Evolutionary conservation across 495 filamentous ascomycete genomes (phyloP).

Genomic region (Xylaria venustula): DNA sequence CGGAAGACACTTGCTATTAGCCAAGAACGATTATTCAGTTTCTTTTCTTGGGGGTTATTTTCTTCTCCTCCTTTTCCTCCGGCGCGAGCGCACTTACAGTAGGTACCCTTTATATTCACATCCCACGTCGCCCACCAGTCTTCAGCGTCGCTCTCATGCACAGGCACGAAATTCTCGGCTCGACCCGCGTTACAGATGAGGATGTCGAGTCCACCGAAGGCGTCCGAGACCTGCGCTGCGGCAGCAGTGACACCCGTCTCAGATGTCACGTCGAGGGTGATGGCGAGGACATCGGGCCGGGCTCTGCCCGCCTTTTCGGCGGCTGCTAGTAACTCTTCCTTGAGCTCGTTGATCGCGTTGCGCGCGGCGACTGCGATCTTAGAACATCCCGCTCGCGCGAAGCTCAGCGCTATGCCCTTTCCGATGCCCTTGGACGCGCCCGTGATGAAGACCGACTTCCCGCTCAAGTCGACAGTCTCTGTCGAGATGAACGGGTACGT

Average conservation of each 20-base stretch:
- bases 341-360: constrained; percentile 26
- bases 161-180: neutral
- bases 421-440: constrained; percentile 68
- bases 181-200: constrained; percentile 12
- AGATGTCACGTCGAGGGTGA: constrained; percentile 21
- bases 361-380: constrained; percentile 38
- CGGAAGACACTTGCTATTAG: too few relatives aligned
- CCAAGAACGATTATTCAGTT: constrained; percentile 2
- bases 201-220: constrained; percentile 7
- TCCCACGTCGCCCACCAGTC: constrained; percentile 11
- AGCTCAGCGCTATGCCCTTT: constrained; percentile 50
- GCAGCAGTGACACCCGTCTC: neutral
- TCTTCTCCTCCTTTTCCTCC: neutral
- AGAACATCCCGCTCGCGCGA: constrained; percentile 41
- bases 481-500: constrained; percentile 30
- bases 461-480: constrained; percentile 33
- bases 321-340: constrained; percentile 25
- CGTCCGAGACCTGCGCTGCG: neutral
- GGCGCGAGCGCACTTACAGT: constrained; percentile 27
- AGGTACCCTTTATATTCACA: constrained; percentile 14
- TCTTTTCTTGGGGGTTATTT: neutral
- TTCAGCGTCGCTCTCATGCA: neutral
- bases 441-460: constrained; percentile 59
- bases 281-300: constrained; percentile 34
- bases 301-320: constrained; percentile 24